Base-by-base conservation (phyloP, 1,139 yeast genomes). In the Blastobotrys proliferans region DNA sequence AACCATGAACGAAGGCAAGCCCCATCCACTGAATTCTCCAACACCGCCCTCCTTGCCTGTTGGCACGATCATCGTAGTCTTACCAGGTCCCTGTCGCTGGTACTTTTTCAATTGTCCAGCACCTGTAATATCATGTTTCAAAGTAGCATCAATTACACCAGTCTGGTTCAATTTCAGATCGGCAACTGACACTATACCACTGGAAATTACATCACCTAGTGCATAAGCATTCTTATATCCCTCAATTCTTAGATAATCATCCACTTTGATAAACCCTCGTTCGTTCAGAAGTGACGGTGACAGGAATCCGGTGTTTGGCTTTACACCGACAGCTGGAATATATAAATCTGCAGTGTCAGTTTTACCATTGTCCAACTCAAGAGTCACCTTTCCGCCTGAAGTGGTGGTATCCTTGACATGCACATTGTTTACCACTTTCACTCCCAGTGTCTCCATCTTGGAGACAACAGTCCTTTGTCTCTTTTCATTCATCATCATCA, bases 141-240 rank as follows among this genome's bases (percentile, higher is more conserved):
- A 22, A 9, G 56, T 43, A 9, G 49, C 46, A 13, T 32, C 20
- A 20, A 53, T 18, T 11, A 45, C 46, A 2, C 30, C 36, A n/a
- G 20, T 14, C 44, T 52, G 57, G 18, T 25, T 39, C 26, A 38
- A 34, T 18, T 24, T 38, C 16, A 55, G n/a, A 29, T 55, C 55
- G n/a, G 48, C 46, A 8, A 46, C 40, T 9, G 56, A 51, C 21
- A 35, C 31, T n/a, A 33, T 20, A 16, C 48, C 41, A 4, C 43
- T 44, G 10, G 57, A 38, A 4, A 47, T 38, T 13, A 51, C 49
- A 44, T 60, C 63, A 11, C 63, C 63, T 30, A 52, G 26, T n/a
- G 55, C 63, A 43, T 50, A 54, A 1, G 51, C 57, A 22, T 53
- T 41, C 9, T 47, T 33, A 31, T 39, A 33, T 25, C 55, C 58